Evolutionary conservation across 1,139 yeast genomes (phyloP), one percentile per base, ranked within the genome.

Genomic region (Tardiomyces blankii): DNA sequence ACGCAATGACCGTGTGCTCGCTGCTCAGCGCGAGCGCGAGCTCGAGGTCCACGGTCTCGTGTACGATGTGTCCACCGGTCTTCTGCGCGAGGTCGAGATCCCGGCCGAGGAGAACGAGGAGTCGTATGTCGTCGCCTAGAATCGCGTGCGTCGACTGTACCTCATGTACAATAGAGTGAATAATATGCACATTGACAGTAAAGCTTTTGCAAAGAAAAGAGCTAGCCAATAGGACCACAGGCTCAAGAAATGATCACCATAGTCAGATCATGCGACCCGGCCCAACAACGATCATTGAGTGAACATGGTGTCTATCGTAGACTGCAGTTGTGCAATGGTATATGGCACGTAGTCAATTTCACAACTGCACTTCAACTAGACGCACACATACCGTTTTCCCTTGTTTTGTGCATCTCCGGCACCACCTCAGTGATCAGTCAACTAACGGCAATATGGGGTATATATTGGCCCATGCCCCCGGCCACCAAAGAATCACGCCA

Each of bases 1-100:
- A 52, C 74, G 87, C 56, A 86, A 82, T 57, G 85, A 86, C 32
- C 77, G 83, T 47, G 95, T 93, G 32, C 74, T 78, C 50, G 72
- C 74, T 49, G 96, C 95, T 9, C 67, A 82, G 52, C 73, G 74
- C 50, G 72, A 70, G 49, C 79, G 84, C n/a, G 79, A 81, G n/a
- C 72, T 91, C 43, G 85, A 86, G 64, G 84, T 91, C 40, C 82
- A 88, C 75, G 97, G 96, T 1, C 67, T 89, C 65, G 77, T 91
- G 53, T 91, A 89, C 66, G 88, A 89, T 60, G 96, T 88, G 41
- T 78, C 76, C 38, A 73, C 85, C 9, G 98, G 97, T 19, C 71
- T 74, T 45, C 70, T 89, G 41, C 70, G 67, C 47, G 65, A 63
- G 50, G 61, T 73, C 32, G 70, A 68, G 28, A 64, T 66, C 21